Conservation (phyloP, 2,329 filamentous ascomycete species). For the Coleophoma cylindrospora region DNA sequence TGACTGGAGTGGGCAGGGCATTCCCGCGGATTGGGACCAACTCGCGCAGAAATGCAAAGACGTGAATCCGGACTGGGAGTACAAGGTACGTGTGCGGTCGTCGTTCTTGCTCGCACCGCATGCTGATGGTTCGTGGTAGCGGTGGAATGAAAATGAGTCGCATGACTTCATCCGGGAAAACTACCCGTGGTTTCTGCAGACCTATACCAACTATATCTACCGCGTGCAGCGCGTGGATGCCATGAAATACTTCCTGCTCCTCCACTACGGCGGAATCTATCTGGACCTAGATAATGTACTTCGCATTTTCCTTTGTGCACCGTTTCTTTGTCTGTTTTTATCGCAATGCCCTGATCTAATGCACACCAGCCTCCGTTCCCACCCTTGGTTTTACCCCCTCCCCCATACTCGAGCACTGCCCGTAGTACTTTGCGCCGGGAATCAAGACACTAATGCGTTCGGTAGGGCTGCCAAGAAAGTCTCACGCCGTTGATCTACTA, state of each 20-base stretch:
- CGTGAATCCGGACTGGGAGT: slow-evolving; percentile 67
- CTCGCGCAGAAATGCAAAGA: slow-evolving; percentile 63
- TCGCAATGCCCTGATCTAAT: neutral
- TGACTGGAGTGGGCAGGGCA: slow-evolving; percentile 41
- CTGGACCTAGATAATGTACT: slow-evolving; percentile 60
- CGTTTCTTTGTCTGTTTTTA: neutral
- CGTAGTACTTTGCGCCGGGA: neutral
- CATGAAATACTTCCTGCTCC: slow-evolving; percentile 69
- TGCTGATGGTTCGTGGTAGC: slow-evolving; percentile 32
- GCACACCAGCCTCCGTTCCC: neutral
- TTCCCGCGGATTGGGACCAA: slow-evolving; percentile 61
- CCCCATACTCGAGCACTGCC: neutral
- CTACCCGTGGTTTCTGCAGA: slow-evolving; percentile 68
- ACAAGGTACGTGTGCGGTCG: slow-evolving; percentile 47
- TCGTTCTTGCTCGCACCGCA: neutral
- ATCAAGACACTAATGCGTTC: too few species aligned
- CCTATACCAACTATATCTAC: slow-evolving; percentile 64
- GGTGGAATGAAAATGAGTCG: slow-evolving; percentile 67
- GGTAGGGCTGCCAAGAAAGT: slow-evolving; percentile 60
- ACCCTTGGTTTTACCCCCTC: neutral
- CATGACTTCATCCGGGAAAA: slow-evolving; percentile 63
- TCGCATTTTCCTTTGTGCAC: neutral
- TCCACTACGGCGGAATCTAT: slow-evolving; percentile 69
- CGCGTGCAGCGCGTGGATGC: slow-evolving; percentile 69
- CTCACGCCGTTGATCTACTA: slow-evolving; percentile 63